Evolutionary conservation across 1,284 basidiomycete species (phyloP).

Genomic region (Cyathus olla): DNA sequence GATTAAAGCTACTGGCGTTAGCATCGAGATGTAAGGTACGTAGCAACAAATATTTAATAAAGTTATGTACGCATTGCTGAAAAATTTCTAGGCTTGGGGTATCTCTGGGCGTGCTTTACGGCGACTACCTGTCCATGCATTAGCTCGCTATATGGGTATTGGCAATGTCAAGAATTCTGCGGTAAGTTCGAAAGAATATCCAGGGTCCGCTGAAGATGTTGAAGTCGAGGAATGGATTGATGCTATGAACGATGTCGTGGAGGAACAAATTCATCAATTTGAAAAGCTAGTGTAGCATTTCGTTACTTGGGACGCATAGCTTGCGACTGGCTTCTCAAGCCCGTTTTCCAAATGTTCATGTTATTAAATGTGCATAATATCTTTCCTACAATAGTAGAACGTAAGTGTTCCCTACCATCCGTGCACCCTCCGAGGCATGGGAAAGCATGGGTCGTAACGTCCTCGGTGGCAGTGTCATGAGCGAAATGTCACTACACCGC

Average conservation of each 20-base stretch:
- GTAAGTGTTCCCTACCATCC: no score
- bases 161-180: conserved; percentile 37
- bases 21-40: conserved; percentile 82
- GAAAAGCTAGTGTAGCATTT: background rate
- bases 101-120: conserved; percentile 93
- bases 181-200: background rate
- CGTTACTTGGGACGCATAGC: no score
- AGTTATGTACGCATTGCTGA: background rate
- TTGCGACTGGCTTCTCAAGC: no score
- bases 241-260: background rate
- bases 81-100: conserved; percentile 61
- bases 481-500: no score
- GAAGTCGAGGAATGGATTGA: conserved; percentile 75
- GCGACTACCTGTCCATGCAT: conserved; percentile 91
- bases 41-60: conserved; percentile 2
- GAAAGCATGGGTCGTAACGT: no score
- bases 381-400: no score
- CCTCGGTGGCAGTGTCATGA: no score
- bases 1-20: conserved; percentile 71
- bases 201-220: conserved; percentile 20
- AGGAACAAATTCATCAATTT: background rate
- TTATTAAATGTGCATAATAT: no score
- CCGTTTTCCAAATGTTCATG: no score
- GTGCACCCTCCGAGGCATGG: no score
- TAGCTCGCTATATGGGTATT: conserved; percentile 83